Percentiles rank a stretch among this genome's conserved stretches.
phyloP scores from a whole-genome alignment of 2,329 filamentous ascomycete species.

The Trichoderma cornu-damae region DNA sequence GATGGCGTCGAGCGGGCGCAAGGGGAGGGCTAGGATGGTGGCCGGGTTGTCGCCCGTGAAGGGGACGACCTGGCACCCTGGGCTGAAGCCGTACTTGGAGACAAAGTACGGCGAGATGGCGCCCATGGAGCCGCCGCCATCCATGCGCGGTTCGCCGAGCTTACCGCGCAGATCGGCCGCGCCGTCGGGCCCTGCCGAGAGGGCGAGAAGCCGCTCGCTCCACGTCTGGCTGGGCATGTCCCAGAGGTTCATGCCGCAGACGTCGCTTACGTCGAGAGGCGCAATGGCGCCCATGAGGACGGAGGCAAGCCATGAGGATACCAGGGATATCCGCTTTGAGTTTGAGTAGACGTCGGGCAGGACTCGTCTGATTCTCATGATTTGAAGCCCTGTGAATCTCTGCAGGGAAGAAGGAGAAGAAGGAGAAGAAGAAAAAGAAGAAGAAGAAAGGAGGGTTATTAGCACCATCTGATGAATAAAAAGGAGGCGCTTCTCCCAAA shows the following conservation, averaged over 20 bases:
- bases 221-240: constrained; percentile 72
- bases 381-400: constrained; percentile 97
- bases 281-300: constrained; percentile 80
- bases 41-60: constrained; percentile 96
- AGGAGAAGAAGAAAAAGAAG: too few species aligned
- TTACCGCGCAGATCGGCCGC: constrained; percentile 63
- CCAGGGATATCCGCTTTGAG: constrained; percentile 82
- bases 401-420: too few species aligned
- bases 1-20: constrained; percentile 85
- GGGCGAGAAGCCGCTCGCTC: constrained; percentile 67
- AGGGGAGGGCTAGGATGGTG: constrained; percentile 85
- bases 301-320: constrained; percentile 92
- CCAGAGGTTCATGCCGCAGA: constrained; percentile 96
- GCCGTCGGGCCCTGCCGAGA: constrained; percentile 63
- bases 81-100: constrained; percentile 68
- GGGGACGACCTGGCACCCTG: constrained; percentile 70
- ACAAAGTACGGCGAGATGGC: constrained; percentile 74
- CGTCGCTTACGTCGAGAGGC: constrained; percentile 88
- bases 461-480: not conserved
- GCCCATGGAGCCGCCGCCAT: constrained; percentile 77
- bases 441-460: not conserved
- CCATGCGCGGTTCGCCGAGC: constrained; percentile 72
- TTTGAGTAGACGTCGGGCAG: constrained; percentile 75
- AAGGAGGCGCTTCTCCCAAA: constrained; percentile 22
- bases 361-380: constrained; percentile 77